A percentile compares a stretch with the other conserved stretches of the same genome.
phyloP scores from a whole-genome alignment of 257 asterid genomes.

The Thymus quinquecostatus region DNA sequence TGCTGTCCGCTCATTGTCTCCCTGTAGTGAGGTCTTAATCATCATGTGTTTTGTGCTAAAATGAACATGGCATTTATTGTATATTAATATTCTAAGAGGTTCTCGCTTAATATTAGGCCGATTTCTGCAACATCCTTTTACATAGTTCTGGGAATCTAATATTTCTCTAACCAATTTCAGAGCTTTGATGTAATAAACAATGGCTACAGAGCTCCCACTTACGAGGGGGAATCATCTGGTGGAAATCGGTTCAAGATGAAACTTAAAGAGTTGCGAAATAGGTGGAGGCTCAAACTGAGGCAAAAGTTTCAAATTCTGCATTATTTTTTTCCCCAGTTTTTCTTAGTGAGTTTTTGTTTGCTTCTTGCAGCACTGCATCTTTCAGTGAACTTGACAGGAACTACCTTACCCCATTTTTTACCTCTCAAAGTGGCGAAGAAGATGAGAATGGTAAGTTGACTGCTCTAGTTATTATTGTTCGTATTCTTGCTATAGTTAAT shows the following conservation, averaged over 20 bases:
- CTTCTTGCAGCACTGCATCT: conserved; percentile 77
- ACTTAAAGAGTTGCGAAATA: conserved; percentile 84
- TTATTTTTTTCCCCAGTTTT: neutral
- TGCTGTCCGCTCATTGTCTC: conserved; percentile 11
- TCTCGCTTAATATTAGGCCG: conserved; percentile 4
- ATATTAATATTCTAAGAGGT: conserved; percentile 5
- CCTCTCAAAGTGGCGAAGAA: conserved; percentile 83
- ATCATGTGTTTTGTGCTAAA: conserved; percentile 7
- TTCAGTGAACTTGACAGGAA: conserved; percentile 91
- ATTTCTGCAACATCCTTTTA: conserved; percentile 1
- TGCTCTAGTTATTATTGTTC: conserved; percentile 1
- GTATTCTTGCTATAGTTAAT: neutral
- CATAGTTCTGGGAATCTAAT: conserved; percentile 24
- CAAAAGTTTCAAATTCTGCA: neutral
- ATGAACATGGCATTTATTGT: conserved; percentile 1
- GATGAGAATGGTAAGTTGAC: conserved; percentile 69
- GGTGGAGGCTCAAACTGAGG: conserved; percentile 43
- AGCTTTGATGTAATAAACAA: conserved; percentile 66
- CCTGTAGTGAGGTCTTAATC: neutral
- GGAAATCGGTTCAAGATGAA: conserved; percentile 91
- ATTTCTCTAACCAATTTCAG: conserved; percentile 45
- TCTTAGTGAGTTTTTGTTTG: conserved; percentile 29
- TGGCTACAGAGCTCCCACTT: conserved; percentile 80
- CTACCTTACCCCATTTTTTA: conserved; percentile 97
- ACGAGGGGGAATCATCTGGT: conserved; percentile 81